phyloP scores from a whole-genome alignment of 768 basidiomycete species.

The Phaeolepiota aurea region DNA sequence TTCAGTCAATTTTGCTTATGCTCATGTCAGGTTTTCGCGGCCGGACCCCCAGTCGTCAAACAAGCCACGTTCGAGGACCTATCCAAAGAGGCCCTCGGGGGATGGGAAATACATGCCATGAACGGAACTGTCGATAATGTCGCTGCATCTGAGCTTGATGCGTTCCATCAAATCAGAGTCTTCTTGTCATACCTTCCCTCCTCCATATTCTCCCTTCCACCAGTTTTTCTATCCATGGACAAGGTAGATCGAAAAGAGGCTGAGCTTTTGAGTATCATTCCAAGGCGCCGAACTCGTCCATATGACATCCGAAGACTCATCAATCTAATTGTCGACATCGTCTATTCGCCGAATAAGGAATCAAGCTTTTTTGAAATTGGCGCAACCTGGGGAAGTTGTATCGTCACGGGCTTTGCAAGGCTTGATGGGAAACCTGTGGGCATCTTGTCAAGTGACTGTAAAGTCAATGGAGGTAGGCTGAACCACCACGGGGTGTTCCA shows the following conservation, averaged over 20 bases:
- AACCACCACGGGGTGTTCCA: background rate
- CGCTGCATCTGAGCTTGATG: slow-evolving; percentile 25
- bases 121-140: slow-evolving; percentile 29
- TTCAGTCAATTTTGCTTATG: background rate
- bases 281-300: slow-evolving; percentile 22
- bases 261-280: slow-evolving; percentile 25
- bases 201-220: slow-evolving; percentile 26
- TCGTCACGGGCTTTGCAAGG: slow-evolving; percentile 30
- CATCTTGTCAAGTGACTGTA: slow-evolving; percentile 28
- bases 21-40: slow-evolving; percentile 19
- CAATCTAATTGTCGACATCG: slow-evolving; percentile 21
- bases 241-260: slow-evolving; percentile 21
- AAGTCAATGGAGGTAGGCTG: slow-evolving; percentile 24
- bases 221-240: slow-evolving; percentile 16
- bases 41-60: slow-evolving; percentile 26
- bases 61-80: slow-evolving; percentile 27
- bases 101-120: slow-evolving; percentile 26
- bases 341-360: slow-evolving; percentile 10
- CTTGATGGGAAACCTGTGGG: slow-evolving; percentile 25
- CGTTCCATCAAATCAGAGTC: slow-evolving; percentile 22
- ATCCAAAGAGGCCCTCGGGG: slow-evolving; percentile 25
- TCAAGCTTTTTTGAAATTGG: slow-evolving; percentile 29
- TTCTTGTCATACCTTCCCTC: slow-evolving; percentile 33
- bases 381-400: slow-evolving; percentile 24
- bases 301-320: slow-evolving; percentile 28